Evolutionary conservation across 768 basidiomycete species (phyloP).

Genomic region (Saitozyma podzolica): DNA sequence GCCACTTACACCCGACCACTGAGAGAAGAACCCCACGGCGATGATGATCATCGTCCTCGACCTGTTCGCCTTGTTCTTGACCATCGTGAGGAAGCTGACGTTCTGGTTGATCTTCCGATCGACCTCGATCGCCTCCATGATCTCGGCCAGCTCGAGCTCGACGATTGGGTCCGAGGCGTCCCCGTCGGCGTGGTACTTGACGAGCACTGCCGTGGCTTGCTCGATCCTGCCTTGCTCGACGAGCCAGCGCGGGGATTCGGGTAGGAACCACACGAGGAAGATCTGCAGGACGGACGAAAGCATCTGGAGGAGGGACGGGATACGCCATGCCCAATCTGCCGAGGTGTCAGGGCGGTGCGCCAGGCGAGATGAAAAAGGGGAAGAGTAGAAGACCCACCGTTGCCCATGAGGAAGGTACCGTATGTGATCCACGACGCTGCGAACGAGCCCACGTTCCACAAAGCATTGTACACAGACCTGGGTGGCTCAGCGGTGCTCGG

Average conservation of each 20-base stretch:
- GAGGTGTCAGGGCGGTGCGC: conserved; percentile 55
- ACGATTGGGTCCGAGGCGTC: conserved; percentile 13
- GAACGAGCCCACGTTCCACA: conserved; percentile 74
- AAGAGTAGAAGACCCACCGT: neutral
- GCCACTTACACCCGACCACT: conserved; percentile 33
- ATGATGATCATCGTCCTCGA: conserved; percentile 26
- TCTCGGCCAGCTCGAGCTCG: conserved; percentile 17
- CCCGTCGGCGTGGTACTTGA: conserved; percentile 14
- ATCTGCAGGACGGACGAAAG: conserved; percentile 9
- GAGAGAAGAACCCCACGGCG: conserved; percentile 40
- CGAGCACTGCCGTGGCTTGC: conserved; percentile 11
- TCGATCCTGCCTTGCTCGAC: conserved; percentile 12
- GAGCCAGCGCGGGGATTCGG: conserved; percentile 27
- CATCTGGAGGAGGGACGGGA: conserved; percentile 39
- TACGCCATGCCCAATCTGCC: conserved; percentile 60
- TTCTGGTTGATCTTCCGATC: conserved; percentile 21
- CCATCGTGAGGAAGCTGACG: conserved; percentile 19
- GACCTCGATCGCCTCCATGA: conserved; percentile 11
- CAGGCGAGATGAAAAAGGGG: conserved; percentile 29
- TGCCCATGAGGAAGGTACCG: conserved; percentile 59
- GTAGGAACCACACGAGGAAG: conserved; percentile 17
- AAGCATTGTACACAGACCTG: conserved; percentile 62
- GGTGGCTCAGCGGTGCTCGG: conserved; percentile 58
- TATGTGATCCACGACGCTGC: conserved; percentile 58
- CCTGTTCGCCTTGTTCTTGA: conserved; percentile 24